Base-by-base conservation (phyloP, 164 flowering plant genomes). In the Piper betle region DNA sequence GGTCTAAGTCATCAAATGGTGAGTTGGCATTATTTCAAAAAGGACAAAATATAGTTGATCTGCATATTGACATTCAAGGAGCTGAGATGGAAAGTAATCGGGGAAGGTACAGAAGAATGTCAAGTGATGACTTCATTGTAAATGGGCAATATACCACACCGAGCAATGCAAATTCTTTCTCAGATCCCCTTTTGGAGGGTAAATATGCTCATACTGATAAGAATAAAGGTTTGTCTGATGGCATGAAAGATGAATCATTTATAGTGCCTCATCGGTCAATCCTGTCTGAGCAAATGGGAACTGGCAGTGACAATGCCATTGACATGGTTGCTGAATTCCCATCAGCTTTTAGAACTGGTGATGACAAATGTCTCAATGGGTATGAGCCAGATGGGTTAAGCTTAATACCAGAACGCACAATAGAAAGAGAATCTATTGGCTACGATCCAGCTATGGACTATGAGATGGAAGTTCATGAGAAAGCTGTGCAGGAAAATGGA, bases 381-480 rank as follows among this genome's bases (percentile, higher is more conserved):
- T 91, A 85, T 73, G 93, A 85, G 71, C 91, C 97, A 55, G 80
- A 86, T 66, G 92, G 80, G 54, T 74, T 88, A 69, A 83, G 80
- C 65, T 66, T 88, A 79, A 69, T 88, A 79, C 97, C 87, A 60
- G 85, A 82, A 58, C 89, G 93, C 66, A 88, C 82, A 39, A 66
- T 62, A 11, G 89, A 81, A 63, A 71, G 71, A 64, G 74, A 72
- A 53, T 65, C 81, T 13, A 48, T 46, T 63, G 82, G 81, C 39
- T 90, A 80, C 74, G 88, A 91, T 68, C 89, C 82, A 65, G 86
- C 88, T 68, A 58, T 88, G 58, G 97, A 94, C 64, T 88, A 81
- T 78, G 97, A 84, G 69, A 75, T 79, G 79, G 83, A 84, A 64
- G 74, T 65, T 58, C 78, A 61, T 61, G 71, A 63, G 46, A 62